Percentiles rank a stretch among this genome's conserved stretches.
Evolutionary conservation across 306 rosid genomes (phyloP).

Genomic region (Dryas octopetala): DNA sequence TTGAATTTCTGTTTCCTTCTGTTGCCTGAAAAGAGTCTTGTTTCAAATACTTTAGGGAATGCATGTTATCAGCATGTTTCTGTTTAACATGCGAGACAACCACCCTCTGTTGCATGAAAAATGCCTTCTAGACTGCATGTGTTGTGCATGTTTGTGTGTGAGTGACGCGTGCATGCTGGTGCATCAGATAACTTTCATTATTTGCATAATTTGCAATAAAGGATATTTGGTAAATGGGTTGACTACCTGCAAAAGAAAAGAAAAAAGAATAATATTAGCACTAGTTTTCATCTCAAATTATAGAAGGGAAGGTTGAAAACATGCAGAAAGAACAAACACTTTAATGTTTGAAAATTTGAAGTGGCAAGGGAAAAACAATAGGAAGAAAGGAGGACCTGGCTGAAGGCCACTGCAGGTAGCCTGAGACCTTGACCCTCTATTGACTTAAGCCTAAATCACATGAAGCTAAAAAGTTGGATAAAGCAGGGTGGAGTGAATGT

Average conservation of each 20-base stretch:
- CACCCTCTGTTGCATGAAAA: neutral
- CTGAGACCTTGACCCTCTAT: neutral
- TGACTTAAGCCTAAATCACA: neutral
- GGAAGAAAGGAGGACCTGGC: too few relatives aligned
- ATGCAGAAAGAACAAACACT: neutral
- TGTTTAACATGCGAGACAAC: too few relatives aligned
- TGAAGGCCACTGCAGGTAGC: too few relatives aligned
- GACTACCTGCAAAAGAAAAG: slow-evolving; percentile 77
- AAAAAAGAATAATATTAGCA: slow-evolving; percentile 10
- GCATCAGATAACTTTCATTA: neutral
- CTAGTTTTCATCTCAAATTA: neutral
- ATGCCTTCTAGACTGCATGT: neutral
- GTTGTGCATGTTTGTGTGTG: neutral
- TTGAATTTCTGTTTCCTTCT: neutral
- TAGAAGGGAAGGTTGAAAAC: neutral
- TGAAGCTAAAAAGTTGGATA: neutral
- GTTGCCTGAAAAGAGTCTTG: too few relatives aligned
- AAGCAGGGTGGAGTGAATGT: too few relatives aligned
- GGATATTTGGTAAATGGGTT: slow-evolving; percentile 99
- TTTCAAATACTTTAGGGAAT: too few relatives aligned
- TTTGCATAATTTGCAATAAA: slow-evolving; percentile 33
- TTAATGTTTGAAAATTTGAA: neutral
- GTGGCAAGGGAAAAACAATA: neutral
- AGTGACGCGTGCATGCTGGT: neutral
- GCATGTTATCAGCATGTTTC: too few relatives aligned